These are phyloP conservation scores for Grosmannia clavigera DNA, from an alignment of 2,329 filamentous ascomycete genomes.

Conservation along the genomic window DNA sequence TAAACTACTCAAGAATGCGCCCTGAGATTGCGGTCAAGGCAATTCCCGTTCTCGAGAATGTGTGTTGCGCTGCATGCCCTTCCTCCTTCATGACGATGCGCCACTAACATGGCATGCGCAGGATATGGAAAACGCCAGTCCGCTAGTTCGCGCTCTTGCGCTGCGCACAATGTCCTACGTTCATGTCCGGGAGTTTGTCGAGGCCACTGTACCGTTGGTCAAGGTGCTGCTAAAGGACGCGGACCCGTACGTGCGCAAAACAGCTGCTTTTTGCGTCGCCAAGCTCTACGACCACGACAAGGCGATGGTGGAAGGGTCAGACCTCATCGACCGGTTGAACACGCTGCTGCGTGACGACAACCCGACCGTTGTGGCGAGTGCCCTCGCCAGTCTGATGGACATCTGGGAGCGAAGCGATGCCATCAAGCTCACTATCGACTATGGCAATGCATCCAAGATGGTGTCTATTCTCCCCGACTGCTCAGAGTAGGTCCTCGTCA, in stretches of 20 bases:
- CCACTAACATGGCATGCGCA: slow-evolving; percentile 20
- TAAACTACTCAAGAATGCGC: slow-evolving; percentile 92
- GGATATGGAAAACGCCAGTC: slow-evolving; percentile 91
- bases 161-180: slow-evolving; percentile 95
- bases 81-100: neutral
- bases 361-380: slow-evolving; percentile 91
- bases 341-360: slow-evolving; percentile 87
- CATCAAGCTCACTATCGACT: slow-evolving; percentile 97
- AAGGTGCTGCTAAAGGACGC: slow-evolving; percentile 72
- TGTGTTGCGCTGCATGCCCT: slow-evolving; percentile 20
- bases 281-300: slow-evolving; percentile 97
- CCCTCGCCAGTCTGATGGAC: slow-evolving; percentile 82
- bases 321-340: slow-evolving; percentile 87
- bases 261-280: slow-evolving; percentile 88
- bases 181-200: slow-evolving; percentile 90
- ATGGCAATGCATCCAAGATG: slow-evolving; percentile 94
- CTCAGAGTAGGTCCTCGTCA: slow-evolving; percentile 64
- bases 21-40: slow-evolving; percentile 91
- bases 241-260: slow-evolving; percentile 96
- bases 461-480: slow-evolving; percentile 93
- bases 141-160: slow-evolving; percentile 81
- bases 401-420: slow-evolving; percentile 97
- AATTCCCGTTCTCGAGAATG: slow-evolving; percentile 72
- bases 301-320: slow-evolving; percentile 76
- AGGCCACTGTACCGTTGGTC: slow-evolving; percentile 74